Evolutionary conservation across 139 green algal species (phyloP), one percentile per base, ranked within the genome.

Genomic region (Pleodorina starrii): DNA sequence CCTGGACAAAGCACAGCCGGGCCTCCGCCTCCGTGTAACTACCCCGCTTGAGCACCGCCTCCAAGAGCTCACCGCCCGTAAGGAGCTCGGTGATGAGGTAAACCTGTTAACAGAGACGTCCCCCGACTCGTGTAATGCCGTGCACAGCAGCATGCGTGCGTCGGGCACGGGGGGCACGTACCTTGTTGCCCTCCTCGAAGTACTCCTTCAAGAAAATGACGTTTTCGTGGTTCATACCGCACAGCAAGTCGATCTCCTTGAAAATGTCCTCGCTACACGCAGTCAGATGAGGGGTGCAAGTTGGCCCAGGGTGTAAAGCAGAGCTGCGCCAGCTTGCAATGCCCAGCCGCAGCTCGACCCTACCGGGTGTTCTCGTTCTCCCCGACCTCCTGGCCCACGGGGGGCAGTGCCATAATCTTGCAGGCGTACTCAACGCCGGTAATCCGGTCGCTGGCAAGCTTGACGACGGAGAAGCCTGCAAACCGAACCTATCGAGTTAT

Each of bases 191-290:
- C 86, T 98, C 95, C 89, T 97, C 94, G 93, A 98, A 99, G 81
- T 98, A 98, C 89, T 99, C 97, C 60, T 97, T 97, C 35, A 99
- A 85, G 85, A 90, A 95, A 42, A 99, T 94, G 19, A 99, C 94
- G 87, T 98, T 98, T 25, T 93, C 81, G 79, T 99, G 96, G 85
- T 97, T 91, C 74, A 98, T 91, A 16, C 91, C 91, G 40, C 96
- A 95, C 43, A 98, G 88, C 36, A 99, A 97, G 85, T 98, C 95
- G 78, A 99, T 98, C 84, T 99, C 97, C 90, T 98, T 98, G 91
- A 97, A 97, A 32, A 98, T 97, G 93, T 98, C 96, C 72, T 96
- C 95, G 1, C 93, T 94, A 92, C 36, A 75, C 17, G 42, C 3
- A 36, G n/a, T 71, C 29, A 75, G 16, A 25, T 4, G 9, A 43